Base-by-base conservation (phyloP, 2,329 filamentous ascomycete species). In the Fusarium nematophilum region DNA sequence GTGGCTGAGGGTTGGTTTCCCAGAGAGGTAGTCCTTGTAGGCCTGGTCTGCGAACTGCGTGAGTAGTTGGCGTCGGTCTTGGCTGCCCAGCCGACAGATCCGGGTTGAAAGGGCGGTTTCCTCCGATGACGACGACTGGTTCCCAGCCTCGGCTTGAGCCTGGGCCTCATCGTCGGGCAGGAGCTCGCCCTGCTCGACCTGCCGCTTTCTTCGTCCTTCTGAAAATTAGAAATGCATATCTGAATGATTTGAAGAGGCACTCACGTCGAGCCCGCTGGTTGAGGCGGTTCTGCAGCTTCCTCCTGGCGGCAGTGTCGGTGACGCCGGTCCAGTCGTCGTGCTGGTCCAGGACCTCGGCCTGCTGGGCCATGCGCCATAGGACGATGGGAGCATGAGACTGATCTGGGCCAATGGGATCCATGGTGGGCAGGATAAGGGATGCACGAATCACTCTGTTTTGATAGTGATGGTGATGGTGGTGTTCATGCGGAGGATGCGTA, bases 241-340 rank as follows among this genome's bases (percentile, higher is more conserved):
- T n/a, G n/a, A n/a, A n/a, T n/a, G n/a, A n/a, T n/a, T n/a, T n/a
- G n/a, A n/a, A n/a, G n/a, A n/a, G n/a, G n/a, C n/a, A 45, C 45
- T 27, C 39, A 43, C 45, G 23, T 9, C 47, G 40, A 8, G 52
- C 52, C n/a, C 52, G 33, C 29, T 55, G 52, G 7, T 55, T 55
- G 3, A 55, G 44, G 9, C 52, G 33, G 14, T 55, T 55, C 17
- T 55, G 52, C 11, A 55, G 38, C 11, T 40, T 34, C 31, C 44
- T 47, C 23, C 53, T 44, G 10, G 43, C 29, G 26, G 49, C 39
- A 2, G 53, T 43, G 21, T 39, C 38, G 2, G 33, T 52, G 23
- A 57, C 40, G 8, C 53, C 53, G 3, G 47, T 47, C 53, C 47
- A 57, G 37, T 57, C 42, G 15, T 57, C 47, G 2, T 18, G 25